Evolutionary conservation across 768 basidiomycete species (phyloP).

Genomic region (Macrolepiota dolichaula): DNA sequence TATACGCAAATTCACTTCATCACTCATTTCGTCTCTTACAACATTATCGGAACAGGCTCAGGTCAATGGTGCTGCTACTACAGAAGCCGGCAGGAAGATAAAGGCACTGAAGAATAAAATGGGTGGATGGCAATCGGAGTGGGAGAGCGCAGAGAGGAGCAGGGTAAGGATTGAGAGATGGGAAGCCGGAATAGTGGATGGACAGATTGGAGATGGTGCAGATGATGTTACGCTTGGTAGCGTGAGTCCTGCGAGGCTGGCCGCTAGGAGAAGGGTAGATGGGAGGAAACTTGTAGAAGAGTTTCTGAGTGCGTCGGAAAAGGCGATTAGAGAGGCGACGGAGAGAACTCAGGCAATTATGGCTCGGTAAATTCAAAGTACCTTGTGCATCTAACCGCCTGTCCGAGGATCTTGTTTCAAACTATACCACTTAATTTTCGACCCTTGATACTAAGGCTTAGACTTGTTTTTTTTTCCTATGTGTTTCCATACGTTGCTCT

Average conservation of each 20-base stretch:
- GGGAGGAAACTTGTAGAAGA: constrained; percentile 74
- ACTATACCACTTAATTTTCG: background rate
- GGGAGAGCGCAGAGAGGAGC: constrained; percentile 83
- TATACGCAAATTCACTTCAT: constrained; percentile 70
- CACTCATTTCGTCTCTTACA: constrained; percentile 70
- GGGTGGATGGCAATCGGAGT: constrained; percentile 76
- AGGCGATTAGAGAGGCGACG: constrained; percentile 68
- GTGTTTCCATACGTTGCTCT: background rate
- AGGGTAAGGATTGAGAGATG: constrained; percentile 72
- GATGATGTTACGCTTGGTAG: constrained; percentile 20
- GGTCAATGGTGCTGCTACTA: constrained; percentile 80
- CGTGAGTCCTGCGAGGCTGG: constrained; percentile 25
- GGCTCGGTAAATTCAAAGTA: constrained; percentile 48
- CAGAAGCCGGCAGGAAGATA: constrained; percentile 84
- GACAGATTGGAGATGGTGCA: constrained; percentile 28
- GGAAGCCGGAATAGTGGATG: constrained; percentile 58
- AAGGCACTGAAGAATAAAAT: constrained; percentile 83
- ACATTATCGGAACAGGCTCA: constrained; percentile 86
- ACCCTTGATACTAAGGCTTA: background rate
- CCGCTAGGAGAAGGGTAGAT: constrained; percentile 47
- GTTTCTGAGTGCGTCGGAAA: constrained; percentile 73
- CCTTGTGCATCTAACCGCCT: background rate
- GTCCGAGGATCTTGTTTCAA: background rate
- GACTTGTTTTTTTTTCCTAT: background rate
- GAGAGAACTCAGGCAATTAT: constrained; percentile 79